Conservation (phyloP, 1,139 yeast genomes). For the Candida frijolesensis region DNA sequence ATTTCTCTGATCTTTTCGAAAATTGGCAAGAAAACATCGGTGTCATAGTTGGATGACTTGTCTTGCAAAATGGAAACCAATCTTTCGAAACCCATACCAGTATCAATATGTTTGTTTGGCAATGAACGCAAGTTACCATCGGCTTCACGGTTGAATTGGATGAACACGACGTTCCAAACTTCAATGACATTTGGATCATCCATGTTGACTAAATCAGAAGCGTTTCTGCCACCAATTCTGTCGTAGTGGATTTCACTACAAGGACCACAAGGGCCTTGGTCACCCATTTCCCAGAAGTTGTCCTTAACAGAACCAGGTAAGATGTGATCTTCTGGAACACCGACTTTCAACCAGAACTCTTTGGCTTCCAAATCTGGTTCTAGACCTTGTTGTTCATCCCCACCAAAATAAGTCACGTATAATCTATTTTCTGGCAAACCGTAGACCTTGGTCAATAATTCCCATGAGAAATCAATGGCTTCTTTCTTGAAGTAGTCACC, state of each 20-base stretch:
- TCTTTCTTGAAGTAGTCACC: slow-evolving; percentile 97
- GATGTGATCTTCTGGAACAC: slow-evolving; percentile 90
- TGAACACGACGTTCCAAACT: slow-evolving; percentile 96
- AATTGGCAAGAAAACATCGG: slow-evolving; percentile 92
- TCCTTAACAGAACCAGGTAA: slow-evolving; percentile 88
- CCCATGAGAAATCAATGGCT: slow-evolving; percentile 90
- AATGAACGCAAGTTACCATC: slow-evolving; percentile 78
- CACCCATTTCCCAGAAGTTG: slow-evolving; percentile 99
- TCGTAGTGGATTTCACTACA: slow-evolving; percentile 97
- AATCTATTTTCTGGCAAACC: slow-evolving; percentile 77
- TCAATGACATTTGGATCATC: slow-evolving; percentile 98
- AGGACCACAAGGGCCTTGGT: slow-evolving; percentile 99
- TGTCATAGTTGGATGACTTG: slow-evolving; percentile 90
- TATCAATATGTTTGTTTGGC: slow-evolving; percentile 94
- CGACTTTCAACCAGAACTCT: slow-evolving; percentile 79
- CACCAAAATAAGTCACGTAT: slow-evolving; percentile 95
- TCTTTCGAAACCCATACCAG: slow-evolving; percentile 99
- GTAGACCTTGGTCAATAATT: slow-evolving; percentile 79
- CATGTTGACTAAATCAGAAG: slow-evolving; percentile 83
- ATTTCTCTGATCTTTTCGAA: slow-evolving; percentile 85
- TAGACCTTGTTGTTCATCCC: slow-evolving; percentile 80
- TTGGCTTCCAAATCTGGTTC: slow-evolving; percentile 95
- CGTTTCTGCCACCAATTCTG: slow-evolving; percentile 97
- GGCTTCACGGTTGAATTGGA: slow-evolving; percentile 93
- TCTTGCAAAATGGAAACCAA: slow-evolving; percentile 91